phyloP scores from a whole-genome alignment of 441 rosid species.

The Cnidoscolus chayamansa region DNA sequence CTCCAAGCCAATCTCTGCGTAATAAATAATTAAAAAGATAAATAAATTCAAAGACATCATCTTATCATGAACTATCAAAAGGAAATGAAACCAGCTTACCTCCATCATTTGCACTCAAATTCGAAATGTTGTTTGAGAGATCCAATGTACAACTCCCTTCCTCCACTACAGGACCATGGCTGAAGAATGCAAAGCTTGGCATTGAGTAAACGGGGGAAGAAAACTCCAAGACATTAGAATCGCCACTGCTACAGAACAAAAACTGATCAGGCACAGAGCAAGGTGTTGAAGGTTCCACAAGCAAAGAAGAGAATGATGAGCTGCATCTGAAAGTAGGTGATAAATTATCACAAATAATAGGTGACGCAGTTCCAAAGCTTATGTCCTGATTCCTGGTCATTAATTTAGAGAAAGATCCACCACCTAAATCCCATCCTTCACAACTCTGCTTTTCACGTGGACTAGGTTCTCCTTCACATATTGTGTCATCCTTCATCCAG shows the following conservation, averaged over 20 bases:
- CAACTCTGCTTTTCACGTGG: conserved; percentile 24
- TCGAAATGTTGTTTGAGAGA: conserved; percentile 20
- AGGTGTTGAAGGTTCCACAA: conserved; percentile 41
- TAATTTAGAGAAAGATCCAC: conserved; percentile 35
- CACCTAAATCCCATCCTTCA: conserved; percentile 35
- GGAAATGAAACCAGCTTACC: conserved; percentile 33
- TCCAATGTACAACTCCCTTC: conserved; percentile 23
- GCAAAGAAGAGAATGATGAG: conserved; percentile 47
- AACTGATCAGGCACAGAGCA: conserved; percentile 35
- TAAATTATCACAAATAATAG: conserved; percentile 28
- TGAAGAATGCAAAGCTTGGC: conserved; percentile 61
- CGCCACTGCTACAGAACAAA: conserved; percentile 35
- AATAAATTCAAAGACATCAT: conserved; percentile 4
- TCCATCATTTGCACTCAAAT: conserved; percentile 24
- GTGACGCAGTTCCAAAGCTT: conserved; percentile 55
- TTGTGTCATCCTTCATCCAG: conserved; percentile 47
- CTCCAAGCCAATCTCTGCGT: conserved; percentile 30
- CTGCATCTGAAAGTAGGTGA: conserved; percentile 43
- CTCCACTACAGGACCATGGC: conserved; percentile 33
- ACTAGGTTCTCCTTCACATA: conserved; percentile 13
- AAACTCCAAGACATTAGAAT: conserved; percentile 35
- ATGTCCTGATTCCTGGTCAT: conserved; percentile 52
- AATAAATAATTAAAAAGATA: not conserved
- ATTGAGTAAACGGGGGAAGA: conserved; percentile 42
- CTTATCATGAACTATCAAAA: not conserved